These are phyloP conservation scores for Schizosaccharomyces versatilis DNA, from an alignment of 1,139 yeast species.

Conservation along the genomic window DNA sequence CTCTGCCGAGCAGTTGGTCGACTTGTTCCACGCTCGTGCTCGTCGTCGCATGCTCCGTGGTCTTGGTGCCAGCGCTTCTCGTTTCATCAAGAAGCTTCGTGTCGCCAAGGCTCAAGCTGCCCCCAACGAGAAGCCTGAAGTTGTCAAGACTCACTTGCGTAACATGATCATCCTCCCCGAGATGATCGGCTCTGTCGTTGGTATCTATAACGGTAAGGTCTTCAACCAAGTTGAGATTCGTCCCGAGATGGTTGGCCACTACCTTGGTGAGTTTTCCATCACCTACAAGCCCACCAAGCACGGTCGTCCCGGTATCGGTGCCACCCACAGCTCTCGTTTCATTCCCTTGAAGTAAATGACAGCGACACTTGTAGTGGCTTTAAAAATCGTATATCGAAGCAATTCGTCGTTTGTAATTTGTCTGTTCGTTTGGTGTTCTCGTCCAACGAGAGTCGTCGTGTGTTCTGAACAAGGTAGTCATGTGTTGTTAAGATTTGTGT, in stretches of 20 bases:
- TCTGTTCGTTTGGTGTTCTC: too few relatives aligned
- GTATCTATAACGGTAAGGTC: conserved; percentile 98
- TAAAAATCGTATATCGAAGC: neutral
- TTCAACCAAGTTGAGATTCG: conserved; percentile 97
- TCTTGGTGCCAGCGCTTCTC: conserved; percentile 22
- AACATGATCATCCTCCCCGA: conserved; percentile 98
- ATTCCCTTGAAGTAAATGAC: conserved; percentile 34
- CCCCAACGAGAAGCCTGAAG: conserved; percentile 92
- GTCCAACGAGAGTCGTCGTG: too few relatives aligned
- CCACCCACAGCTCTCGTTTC: conserved; percentile 65
- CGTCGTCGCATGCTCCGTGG: conserved; percentile 3
- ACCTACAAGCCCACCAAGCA: conserved; percentile 99
- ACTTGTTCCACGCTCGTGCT: conserved; percentile 5
- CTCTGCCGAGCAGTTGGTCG: conserved; percentile 85
- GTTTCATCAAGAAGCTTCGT: conserved; percentile 93
- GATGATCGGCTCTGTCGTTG: conserved; percentile 97
- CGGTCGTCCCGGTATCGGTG: conserved; percentile 88
- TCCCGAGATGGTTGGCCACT: conserved; percentile 99
- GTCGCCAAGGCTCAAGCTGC: conserved; percentile 85
- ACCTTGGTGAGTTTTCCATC: conserved; percentile 99
- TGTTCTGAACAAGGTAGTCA: too few relatives aligned
- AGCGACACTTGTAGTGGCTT: too few relatives aligned
- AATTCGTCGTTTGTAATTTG: too few relatives aligned
- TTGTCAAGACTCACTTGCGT: conserved; percentile 98
- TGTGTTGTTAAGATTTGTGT: too few relatives aligned